These are phyloP conservation scores for Claviceps spartinae DNA, from an alignment of 2,329 filamentous ascomycete genomes.

Conservation along the genomic window DNA sequence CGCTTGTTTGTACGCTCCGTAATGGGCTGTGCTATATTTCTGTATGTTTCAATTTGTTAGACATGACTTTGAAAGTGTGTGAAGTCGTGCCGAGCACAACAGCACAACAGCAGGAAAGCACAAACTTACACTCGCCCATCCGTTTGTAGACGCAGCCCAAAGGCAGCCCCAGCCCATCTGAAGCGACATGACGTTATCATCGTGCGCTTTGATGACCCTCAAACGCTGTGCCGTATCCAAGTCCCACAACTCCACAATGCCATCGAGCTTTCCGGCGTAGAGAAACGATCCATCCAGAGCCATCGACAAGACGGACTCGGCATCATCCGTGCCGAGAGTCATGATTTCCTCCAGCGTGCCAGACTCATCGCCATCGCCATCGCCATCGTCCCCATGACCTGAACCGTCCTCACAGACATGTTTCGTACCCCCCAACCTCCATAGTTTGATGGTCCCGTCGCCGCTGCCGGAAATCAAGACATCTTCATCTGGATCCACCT, in stretches of 20 bases:
- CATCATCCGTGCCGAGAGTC: conserved; percentile 46
- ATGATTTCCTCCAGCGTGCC: conserved; percentile 57
- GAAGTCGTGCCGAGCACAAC: background rate
- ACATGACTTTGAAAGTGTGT: background rate
- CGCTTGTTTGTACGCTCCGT: conserved; percentile 39
- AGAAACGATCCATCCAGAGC: conserved; percentile 82
- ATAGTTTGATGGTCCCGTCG: conserved; percentile 90
- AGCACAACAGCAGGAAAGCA: background rate
- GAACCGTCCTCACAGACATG: conserved; percentile 8
- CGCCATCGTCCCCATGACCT: conserved; percentile 20
- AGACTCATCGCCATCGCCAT: conserved; percentile 23
- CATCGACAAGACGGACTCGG: conserved; percentile 58
- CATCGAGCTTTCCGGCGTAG: conserved; percentile 78
- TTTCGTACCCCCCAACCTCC: conserved; percentile 43
- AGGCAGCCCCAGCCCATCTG: conserved; percentile 75
- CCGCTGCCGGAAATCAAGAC: conserved; percentile 83
- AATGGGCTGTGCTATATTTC: conserved; percentile 56
- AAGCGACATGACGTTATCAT: conserved; percentile 72
- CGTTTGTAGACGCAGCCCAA: conserved; percentile 80
- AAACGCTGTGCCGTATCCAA: conserved; percentile 86
- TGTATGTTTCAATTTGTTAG: conserved; percentile 14
- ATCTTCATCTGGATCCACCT: conserved; percentile 61
- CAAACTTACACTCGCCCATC: conserved; percentile 62
- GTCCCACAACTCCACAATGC: conserved; percentile 91
- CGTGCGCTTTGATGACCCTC: conserved; percentile 69